Evolutionary conservation across 208 protist genomes (phyloP), one percentile per base, ranked within the genome.

Genomic region (Crithidia acanthocephali): DNA sequence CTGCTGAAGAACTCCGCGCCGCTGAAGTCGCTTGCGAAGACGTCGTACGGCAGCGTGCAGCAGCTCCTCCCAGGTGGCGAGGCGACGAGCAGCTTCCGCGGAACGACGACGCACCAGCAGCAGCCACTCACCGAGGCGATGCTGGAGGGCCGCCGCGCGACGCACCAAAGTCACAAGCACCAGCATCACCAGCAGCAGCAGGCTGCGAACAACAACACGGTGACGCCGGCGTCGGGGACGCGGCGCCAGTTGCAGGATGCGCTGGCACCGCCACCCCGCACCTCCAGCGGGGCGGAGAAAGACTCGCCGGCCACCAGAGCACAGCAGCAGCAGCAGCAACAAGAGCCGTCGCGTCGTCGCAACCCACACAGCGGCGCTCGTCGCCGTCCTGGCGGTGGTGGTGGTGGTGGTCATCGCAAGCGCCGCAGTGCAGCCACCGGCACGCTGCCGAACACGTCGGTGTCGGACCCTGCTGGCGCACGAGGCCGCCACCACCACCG

Each of bases 1-100:
- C 37, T 63, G n/a, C 37, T 67, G 32, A 50, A 48, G 56, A 74
- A 60, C 50, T 70, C 50, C 22, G 61, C 45, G 3, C 64, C 40
- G 35, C 13, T 45, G 11, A 77, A 57, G 23, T 11, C 22, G 50
- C 42, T 53, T 16, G 32, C 28, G 13, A 66, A 16, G 63, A 68
- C 57, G 28, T 47, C 52, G 15, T 56, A 22, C 37, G 23, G 47
- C 28, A 66, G 58, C 32, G 45, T 30, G 11, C 60, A 30, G n/a
- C 66, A 50, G 51, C 42, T 71, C 16, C 56, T 66, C 23, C 65
- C 50, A 0, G n/a, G 30, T 6, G 47, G 35, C 20, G 65, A 65
- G 33, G 52, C 51, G 8, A 45, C 50, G 10, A 60, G 20, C 47
- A 62, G 55, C 44, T 42, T 51, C 33, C 65, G 65, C 18, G 51